Evolutionary conservation across 495 filamentous ascomycete genomes (phyloP), one percentile per base, ranked within the genome.

Genomic region (Alectoria sarmentosa): DNA sequence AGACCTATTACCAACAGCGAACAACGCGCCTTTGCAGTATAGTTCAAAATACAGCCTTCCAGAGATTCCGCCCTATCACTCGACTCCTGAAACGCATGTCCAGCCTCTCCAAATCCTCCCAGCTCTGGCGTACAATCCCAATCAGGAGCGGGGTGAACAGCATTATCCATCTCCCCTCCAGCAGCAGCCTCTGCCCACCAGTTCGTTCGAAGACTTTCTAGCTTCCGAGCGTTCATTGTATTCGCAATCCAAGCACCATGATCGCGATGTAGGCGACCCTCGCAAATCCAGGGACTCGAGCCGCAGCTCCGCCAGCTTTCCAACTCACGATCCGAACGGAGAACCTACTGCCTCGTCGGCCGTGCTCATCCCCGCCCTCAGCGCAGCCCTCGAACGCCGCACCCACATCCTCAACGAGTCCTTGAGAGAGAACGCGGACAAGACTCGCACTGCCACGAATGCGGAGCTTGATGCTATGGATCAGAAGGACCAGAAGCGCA

Each of bases 311-410:
- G 38, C 32, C 52, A 60, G 66, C 5, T 66, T 68, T 44, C 61
- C 72, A 48, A 28, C 65, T 37, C 9, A 41, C 14, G 57, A 52
- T 32, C 34, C 68, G 13, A 57, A 68, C 42, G 69, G 69, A 11
- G 77, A 83, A 60, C 67, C 81, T 32, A 86, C 83, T 3, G 88
- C 90, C 81, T 96, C 1, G 86, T 84, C 71, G 84, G 89, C 64
- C 26, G 91, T 98, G 54, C 87, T 98, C 60, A 82, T 97, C 58
- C 94, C 94, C 3, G 95, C 94, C 9, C 83, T 98, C 9, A 88
- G 92, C 73, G 88, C 91, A 63, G 92, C 94, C 8, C 84, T 98
- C 42, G 85, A 87, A 67, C 87, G 94, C 41, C 87, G 94, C 52
- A 84, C 74, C 42, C 74, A 65, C 26, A 69, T 59, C 19, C 58